Evolutionary conservation across 345 rosid species (phyloP).

Genomic region (Bretschneidera sinensis): DNA sequence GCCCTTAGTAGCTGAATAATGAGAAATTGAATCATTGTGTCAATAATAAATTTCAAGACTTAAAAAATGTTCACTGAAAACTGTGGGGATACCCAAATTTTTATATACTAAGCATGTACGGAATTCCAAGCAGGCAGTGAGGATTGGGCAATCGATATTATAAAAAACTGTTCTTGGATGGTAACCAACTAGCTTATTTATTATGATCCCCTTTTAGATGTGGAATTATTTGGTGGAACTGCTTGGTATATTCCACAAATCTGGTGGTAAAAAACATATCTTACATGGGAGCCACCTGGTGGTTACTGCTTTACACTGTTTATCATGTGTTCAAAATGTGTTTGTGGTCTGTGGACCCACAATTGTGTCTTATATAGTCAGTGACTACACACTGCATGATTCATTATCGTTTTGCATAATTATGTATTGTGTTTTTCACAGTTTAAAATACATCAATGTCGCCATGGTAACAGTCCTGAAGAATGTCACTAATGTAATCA

Average conservation of each 20-base stretch:
- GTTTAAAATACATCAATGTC: constrained; percentile 93
- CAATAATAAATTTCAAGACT: too few species aligned
- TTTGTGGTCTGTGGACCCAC: neutral
- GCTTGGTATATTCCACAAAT: neutral
- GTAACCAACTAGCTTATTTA: neutral
- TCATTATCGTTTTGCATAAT: neutral
- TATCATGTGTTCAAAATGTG: neutral
- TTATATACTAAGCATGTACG: too few species aligned
- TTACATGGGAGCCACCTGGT: neutral
- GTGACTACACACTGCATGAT: neutral
- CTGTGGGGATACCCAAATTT: too few species aligned
- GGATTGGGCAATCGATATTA: too few species aligned
- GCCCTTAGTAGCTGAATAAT: too few species aligned
- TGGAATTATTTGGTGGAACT: neutral
- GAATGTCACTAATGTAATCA: constrained; percentile 95
- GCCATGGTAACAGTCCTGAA: constrained; percentile 98
- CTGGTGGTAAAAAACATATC: constrained; percentile 2
- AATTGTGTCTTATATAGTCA: neutral
- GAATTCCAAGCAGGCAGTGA: too few species aligned
- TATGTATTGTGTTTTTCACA: constrained; percentile 34
- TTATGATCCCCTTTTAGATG: neutral
- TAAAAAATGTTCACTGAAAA: too few species aligned
- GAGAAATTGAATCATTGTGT: too few species aligned
- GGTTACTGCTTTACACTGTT: neutral
- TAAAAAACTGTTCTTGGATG: too few species aligned